Evolutionary conservation across 306 rosid genomes (phyloP).

Genomic region (Fragaria ananassa): DNA sequence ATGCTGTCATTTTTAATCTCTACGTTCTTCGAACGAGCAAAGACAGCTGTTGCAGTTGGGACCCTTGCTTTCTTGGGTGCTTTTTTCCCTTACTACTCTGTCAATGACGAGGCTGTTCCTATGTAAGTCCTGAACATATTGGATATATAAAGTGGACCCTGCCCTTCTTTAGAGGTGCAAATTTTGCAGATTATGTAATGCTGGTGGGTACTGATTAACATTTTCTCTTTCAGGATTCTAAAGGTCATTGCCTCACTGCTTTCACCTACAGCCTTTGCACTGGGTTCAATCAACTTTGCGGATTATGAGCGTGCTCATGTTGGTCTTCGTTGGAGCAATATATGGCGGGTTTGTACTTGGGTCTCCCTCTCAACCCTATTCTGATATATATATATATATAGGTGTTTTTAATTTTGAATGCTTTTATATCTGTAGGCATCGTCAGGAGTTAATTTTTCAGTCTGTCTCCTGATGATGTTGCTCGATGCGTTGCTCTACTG

Average conservation of each 20-base stretch:
- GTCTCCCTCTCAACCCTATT: conserved; percentile 7
- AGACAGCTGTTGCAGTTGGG: conserved; percentile 98
- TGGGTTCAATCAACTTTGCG: conserved; percentile 90
- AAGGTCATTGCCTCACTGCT: conserved; percentile 84
- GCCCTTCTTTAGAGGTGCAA: neutral
- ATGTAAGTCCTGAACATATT: conserved; percentile 52
- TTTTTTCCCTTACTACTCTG: conserved; percentile 89
- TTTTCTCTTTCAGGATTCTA: conserved; percentile 57
- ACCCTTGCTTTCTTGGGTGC: conserved; percentile 82
- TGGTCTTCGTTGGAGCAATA: conserved; percentile 97
- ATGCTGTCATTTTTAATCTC: conserved; percentile 89
- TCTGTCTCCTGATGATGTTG: conserved; percentile 88
- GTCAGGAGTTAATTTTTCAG: conserved; percentile 83
- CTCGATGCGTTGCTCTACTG: conserved; percentile 76
- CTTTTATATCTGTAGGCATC: conserved; percentile 58
- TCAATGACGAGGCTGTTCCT: conserved; percentile 69
- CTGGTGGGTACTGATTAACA: conserved; percentile 20
- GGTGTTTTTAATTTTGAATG: conserved; percentile 17
- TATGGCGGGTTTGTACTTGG: conserved; percentile 63
- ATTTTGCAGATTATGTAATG: conserved; percentile 8
- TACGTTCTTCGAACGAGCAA: conserved; percentile 82
- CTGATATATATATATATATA: neutral
- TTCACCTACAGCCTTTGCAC: conserved; percentile 93
- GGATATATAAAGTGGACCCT: conserved; percentile 5
- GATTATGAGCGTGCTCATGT: conserved; percentile 99